These are phyloP conservation scores for Priceomyces carsonii DNA, from an alignment of 805 yeast genomes.

Conservation along the genomic window DNA sequence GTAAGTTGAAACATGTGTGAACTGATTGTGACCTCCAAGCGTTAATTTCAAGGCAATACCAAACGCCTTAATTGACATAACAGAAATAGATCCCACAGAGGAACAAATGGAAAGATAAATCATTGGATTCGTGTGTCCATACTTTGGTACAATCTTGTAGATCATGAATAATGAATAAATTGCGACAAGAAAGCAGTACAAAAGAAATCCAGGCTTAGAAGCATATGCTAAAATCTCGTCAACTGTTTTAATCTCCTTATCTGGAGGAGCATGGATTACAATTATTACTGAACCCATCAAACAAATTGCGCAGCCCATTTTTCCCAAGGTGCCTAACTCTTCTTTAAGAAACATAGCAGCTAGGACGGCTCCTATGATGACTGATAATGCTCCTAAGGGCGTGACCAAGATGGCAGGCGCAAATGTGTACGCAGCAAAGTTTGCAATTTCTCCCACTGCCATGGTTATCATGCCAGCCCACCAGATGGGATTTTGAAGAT, in stretches of 20 bases:
- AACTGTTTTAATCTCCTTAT: conserved; percentile 82
- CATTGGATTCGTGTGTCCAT: conserved; percentile 83
- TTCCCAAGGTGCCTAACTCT: conserved; percentile 83
- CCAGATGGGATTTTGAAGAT: conserved; percentile 85
- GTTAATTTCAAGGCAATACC: conserved; percentile 90
- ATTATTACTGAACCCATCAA: conserved; percentile 84
- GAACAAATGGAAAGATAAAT: conserved; percentile 88
- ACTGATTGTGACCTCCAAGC: conserved; percentile 82
- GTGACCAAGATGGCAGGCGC: conserved; percentile 94
- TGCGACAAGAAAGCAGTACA: conserved; percentile 63
- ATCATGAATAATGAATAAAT: conserved; percentile 76
- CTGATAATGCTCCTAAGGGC: conserved; percentile 88
- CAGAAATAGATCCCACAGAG: conserved; percentile 85
- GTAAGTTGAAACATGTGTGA: conserved; percentile 81
- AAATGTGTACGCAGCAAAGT: conserved; percentile 92
- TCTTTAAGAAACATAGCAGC: conserved; percentile 85
- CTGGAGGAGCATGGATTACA: conserved; percentile 92
- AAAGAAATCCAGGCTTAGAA: conserved; percentile 70
- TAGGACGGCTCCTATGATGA: conserved; percentile 86
- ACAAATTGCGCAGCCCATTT: conserved; percentile 92
- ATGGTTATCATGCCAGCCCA: conserved; percentile 89
- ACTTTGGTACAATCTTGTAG: conserved; percentile 75
- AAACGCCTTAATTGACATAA: conserved; percentile 90
- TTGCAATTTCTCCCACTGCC: conserved; percentile 91
- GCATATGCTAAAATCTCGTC: conserved; percentile 86